phyloP scores from a whole-genome alignment of 805 yeast species.

The Yamadazyma tumulicola region DNA sequence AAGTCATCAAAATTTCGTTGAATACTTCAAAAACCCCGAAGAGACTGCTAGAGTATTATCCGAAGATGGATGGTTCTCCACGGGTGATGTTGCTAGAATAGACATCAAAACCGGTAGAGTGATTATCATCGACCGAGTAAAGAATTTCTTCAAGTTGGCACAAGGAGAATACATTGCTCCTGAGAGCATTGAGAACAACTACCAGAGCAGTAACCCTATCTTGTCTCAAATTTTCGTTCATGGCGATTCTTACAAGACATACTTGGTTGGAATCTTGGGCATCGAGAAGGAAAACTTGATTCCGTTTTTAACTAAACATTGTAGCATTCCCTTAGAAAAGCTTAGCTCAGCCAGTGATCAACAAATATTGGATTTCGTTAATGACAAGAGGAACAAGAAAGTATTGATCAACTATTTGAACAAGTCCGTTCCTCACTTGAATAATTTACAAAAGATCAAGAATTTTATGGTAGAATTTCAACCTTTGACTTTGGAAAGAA shows the following conservation, averaged over 20 bases:
- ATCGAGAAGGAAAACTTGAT: conserved; percentile 19
- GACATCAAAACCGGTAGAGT: conserved; percentile 24
- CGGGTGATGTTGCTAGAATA: conserved; percentile 49
- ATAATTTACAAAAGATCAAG: conserved; percentile 38
- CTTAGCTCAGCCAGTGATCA: conserved; percentile 8
- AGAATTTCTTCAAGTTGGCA: conserved; percentile 45
- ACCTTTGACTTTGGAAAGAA: conserved; percentile 36
- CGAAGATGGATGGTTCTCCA: conserved; percentile 52
- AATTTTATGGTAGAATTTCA: conserved; percentile 34
- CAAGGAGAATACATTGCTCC: conserved; percentile 43
- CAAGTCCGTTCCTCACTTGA: conserved; percentile 21
- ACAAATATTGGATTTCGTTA: conserved; percentile 20
- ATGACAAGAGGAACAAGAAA: conserved; percentile 19
- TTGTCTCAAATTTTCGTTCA: conserved; percentile 29
- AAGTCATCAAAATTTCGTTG: conserved; percentile 53
- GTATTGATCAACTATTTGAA: conserved; percentile 23
- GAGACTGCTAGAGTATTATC: conserved; percentile 46
- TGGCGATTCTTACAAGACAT: conserved; percentile 28
- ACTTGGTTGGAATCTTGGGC: conserved; percentile 29
- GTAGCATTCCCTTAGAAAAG: conserved; percentile 6
- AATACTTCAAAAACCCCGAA: conserved; percentile 46
- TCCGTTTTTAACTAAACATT: conserved; percentile 15
- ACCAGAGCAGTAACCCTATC: conserved; percentile 27
- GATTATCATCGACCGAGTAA: conserved; percentile 48
- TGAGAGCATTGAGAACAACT: conserved; percentile 36